A percentile compares a stretch with the other conserved stretches of the same genome.
These are phyloP conservation scores for Talaromyces sp. DNA, from an alignment of 2,329 filamentous ascomycete genomes.

Conservation along the genomic window DNA sequence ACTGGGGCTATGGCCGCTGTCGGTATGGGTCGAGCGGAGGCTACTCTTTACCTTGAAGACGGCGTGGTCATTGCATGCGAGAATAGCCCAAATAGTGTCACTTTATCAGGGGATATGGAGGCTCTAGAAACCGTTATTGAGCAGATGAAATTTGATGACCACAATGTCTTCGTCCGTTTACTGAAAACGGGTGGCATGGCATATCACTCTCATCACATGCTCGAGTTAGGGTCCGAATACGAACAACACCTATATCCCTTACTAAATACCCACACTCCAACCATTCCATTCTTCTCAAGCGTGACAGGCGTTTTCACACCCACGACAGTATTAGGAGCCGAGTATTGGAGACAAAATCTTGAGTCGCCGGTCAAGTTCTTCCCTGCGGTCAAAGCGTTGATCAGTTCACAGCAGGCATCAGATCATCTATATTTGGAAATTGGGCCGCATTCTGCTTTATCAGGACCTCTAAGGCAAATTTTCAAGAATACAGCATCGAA, in stretches of 20 bases:
- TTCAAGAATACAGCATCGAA: not conserved
- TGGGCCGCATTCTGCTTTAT: conserved; percentile 21
- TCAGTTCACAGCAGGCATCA: not conserved
- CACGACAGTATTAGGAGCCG: not conserved
- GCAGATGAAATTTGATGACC: not conserved
- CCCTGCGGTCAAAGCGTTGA: not conserved
- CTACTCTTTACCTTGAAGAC: not conserved
- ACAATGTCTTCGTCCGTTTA: not conserved
- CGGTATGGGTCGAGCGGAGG: not conserved
- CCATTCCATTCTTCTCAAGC: not conserved
- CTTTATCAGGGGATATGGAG: conserved; percentile 12
- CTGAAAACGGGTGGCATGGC: not conserved
- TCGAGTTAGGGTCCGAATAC: conserved; percentile 17
- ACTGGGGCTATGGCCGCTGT: conserved; percentile 11
- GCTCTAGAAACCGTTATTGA: conserved; percentile 5
- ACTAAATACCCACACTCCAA: not conserved
- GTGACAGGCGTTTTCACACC: not conserved
- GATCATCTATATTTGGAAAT: conserved; percentile 9
- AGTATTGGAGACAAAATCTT: conserved; percentile 4
- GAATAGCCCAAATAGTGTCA: conserved; percentile 18
- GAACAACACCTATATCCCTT: not conserved
- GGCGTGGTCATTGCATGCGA: conserved; percentile 16
- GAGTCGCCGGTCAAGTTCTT: conserved; percentile 17
- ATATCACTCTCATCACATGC: conserved; percentile 14
- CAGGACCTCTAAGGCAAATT: conserved; percentile 19